phyloP scores from a whole-genome alignment of 2,329 filamentous ascomycete genomes.

The Fusarium redolens region DNA sequence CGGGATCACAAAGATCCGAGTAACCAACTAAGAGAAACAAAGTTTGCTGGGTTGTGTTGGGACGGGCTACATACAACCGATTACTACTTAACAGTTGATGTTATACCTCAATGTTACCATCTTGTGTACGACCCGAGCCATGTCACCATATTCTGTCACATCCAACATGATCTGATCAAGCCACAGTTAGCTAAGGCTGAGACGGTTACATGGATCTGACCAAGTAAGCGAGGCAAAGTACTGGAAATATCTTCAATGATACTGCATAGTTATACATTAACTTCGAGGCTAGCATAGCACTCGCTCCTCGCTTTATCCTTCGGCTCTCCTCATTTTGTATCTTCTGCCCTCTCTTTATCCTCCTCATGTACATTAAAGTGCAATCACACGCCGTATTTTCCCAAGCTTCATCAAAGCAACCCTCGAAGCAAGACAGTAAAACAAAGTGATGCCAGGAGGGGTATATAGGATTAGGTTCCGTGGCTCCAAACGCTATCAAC shows the following conservation, averaged over 20 bases:
- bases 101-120: constrained; percentile 17
- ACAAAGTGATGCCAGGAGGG: constrained; percentile 42
- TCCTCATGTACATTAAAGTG: constrained; percentile 33
- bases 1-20: constrained; percentile 13
- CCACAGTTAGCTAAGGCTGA: constrained; percentile 1
- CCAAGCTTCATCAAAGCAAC: constrained; percentile 19
- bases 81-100: constrained; percentile 2
- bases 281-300: constrained; percentile 24
- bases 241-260: background rate
- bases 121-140: background rate
- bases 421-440: constrained; percentile 32
- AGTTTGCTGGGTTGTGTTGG: background rate
- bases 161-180: constrained; percentile 19
- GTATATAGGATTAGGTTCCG: constrained; percentile 46
- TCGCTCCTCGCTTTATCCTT: constrained; percentile 22
- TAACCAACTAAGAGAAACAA: constrained; percentile 1
- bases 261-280: constrained; percentile 25
- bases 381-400: constrained; percentile 24
- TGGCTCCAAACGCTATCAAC: constrained; percentile 41
- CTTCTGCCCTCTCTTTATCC: constrained; percentile 10
- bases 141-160: constrained; percentile 3
- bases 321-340: constrained; percentile 6
- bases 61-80: background rate
- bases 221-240: background rate
- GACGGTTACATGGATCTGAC: background rate